phyloP scores from a whole-genome alignment of 805 yeast genomes.

The Zygosaccharomyces pseudorouxii region DNA sequence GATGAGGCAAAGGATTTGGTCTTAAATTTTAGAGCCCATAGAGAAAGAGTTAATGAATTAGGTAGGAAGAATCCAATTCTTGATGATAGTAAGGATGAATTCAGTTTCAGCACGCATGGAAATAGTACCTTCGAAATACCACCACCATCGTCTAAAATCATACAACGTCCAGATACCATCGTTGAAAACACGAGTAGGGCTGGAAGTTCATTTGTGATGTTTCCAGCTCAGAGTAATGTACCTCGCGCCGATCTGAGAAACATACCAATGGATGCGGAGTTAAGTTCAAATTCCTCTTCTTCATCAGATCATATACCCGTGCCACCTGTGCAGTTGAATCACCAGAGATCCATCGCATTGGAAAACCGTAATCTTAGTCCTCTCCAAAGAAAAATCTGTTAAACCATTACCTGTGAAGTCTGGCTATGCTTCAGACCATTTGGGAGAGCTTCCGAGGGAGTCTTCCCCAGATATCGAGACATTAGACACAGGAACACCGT shows the following conservation, averaged over 20 bases:
- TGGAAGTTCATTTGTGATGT: not conserved
- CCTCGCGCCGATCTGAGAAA: not conserved
- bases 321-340: conserved; percentile 9
- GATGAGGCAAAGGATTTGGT: conserved; percentile 17
- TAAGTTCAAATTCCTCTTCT: conserved; percentile 15
- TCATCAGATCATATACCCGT: conserved; percentile 14
- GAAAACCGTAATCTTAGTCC: conserved; percentile 12
- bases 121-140: conserved; percentile 30
- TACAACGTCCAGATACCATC: not conserved
- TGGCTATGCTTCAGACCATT: not conserved
- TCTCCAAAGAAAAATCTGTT: conserved; percentile 11
- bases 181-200: not conserved
- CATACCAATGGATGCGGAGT: conserved; percentile 7
- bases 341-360: conserved; percentile 8
- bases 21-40: conserved; percentile 24
- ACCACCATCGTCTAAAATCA: not conserved
- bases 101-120: conserved; percentile 31
- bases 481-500: conserved; percentile 14
- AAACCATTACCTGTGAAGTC: conserved; percentile 4
- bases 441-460: not conserved
- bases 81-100: conserved; percentile 33
- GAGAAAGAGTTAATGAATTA: conserved; percentile 16
- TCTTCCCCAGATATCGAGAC: conserved; percentile 4
- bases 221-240: not conserved
- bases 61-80: conserved; percentile 27